These are phyloP conservation scores for Thymus quinquecostatus DNA, from an alignment of 257 asterid genomes.

Conservation along the genomic window DNA sequence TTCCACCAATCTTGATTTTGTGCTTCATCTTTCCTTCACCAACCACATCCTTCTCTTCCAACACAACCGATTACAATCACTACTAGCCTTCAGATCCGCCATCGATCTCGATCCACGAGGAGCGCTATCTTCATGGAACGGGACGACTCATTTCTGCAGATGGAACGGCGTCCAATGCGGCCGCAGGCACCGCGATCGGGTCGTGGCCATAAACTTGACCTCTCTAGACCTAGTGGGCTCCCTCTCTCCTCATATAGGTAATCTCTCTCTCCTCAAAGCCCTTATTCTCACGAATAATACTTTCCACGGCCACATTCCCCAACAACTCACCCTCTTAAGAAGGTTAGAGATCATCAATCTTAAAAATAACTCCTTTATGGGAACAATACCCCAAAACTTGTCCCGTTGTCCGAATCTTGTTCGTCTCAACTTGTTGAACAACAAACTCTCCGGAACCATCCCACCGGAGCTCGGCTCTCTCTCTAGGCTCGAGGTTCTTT, in stretches of 20 bases:
- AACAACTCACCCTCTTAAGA: not conserved
- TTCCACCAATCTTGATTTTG: not conserved
- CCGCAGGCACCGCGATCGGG: conserved; percentile 3
- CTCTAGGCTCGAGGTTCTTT: not conserved
- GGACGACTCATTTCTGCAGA: not conserved
- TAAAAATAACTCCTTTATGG: not conserved
- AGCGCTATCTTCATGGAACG: conserved; percentile 16
- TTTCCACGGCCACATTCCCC: conserved; percentile 15
- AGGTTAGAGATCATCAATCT: not conserved
- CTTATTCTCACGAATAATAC: not conserved
- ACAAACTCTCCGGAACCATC: conserved; percentile 12
- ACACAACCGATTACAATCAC: not conserved
- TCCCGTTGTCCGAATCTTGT: not conserved
- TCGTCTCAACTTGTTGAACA: not conserved
- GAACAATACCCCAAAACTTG: not conserved
- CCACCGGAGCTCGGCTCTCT: not conserved
- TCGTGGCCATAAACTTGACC: not conserved
- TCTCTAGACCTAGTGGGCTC: conserved; percentile 16
- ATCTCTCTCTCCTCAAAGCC: not conserved
- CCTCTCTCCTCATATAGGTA: conserved; percentile 5
- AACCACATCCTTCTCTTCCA: not conserved
- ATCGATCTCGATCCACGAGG: not conserved
- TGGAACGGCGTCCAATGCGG: conserved; percentile 19
- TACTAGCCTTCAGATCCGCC: conserved; percentile 13
- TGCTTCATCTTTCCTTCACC: not conserved